Evolutionary conservation across 2,329 filamentous ascomycete genomes (phyloP), one percentile per base, ranked within the genome.

Genomic region (Podosphaera xanthii): DNA sequence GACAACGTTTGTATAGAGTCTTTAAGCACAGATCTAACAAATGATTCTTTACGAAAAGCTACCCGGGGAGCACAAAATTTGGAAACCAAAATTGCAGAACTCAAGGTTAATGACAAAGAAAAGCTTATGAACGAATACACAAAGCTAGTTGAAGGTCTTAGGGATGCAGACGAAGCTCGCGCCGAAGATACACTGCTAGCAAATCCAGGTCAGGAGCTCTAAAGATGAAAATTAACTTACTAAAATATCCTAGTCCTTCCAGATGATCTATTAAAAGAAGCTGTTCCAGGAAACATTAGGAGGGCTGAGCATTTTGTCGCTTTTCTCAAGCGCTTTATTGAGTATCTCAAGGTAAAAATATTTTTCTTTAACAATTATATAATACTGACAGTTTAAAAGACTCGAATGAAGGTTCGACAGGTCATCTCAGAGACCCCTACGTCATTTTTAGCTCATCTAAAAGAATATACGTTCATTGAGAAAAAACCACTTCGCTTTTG

Each of bases 1-100:
- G 92, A 98, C 76, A 98, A 98, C 69, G 92, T 98, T 61, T 98
- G 94, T 70, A 98, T 98, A 64, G 92, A 98, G 69, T 91, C 92
- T 1, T 74, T 97, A 10, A 98, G 92, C 68, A 97, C 95, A 49
- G 92, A 98, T 67, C 80, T 98, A 60, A 97, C 91, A 0, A 90
- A 98, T 69, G 92, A 97, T 65, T 96, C 91, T 0, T 71, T 98
- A 58, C 81, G 90, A 31, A 94, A 88, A 72, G 92, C 92, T 30
- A 90, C 89, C 1, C 79, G 89, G 63, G 92, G 92, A 4, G 94
- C 91, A 10, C 84, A 84, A 64, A 97, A 94, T 64, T 75, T 98
- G 0, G 92, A 98, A 69, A 81, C 81, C 36, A 95, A 86, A 69
- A 96, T 98, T 64, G 79, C 80, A 3, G 88, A 97, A 65, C 94